Evolutionary conservation across 805 yeast species (phyloP), one percentile per base, ranked within the genome.

Genomic region (Pichia membranifaciens): DNA sequence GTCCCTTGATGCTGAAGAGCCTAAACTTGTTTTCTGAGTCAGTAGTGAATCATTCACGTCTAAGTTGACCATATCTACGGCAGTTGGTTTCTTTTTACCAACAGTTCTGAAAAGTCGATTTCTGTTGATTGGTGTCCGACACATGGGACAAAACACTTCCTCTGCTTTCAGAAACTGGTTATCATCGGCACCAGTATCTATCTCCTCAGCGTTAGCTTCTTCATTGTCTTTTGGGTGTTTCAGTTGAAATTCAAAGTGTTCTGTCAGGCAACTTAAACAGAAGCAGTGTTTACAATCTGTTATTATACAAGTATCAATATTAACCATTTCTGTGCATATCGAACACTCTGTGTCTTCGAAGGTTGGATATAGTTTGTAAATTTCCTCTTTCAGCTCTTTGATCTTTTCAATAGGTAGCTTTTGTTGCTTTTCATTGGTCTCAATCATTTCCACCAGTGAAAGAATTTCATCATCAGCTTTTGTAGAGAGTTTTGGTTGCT

Each of bases 261-360:
- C 89, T 49, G 79, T 54, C 22, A 90, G 57, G 62, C 97, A 91
- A 18, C 69, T 71, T 31, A 81, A 66, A 61, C 97, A 91, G 52
- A 82, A 88, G 38, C 80, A 66, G 64, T 91, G 98, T 25, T 85
- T 83, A 67, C 98, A 91, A 33, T 79, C 81, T 12, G 91, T 73
- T 0, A 81, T 72, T 38, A 78, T 70, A 32, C 70, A 66, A 25
- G 79, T 78, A 1, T 72, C 66, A 2, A 73, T 54, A 1, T 72
- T 68, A 16, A 87, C 81, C 0, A 87, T 82, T 23, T 78, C 78
- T 2, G 81, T 75, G 63, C 98, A 91, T 21, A 90, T 87, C 0
- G 95, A 81, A 57, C 98, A 90, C 62, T 89, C 96, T 1, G 78
- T 62, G 10, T 73, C 74, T 2, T 64, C 66, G 3, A 76, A 57